Evolutionary conservation across 1,284 basidiomycete species (phyloP).

Genomic region (Trichosporon coremiiforme): DNA sequence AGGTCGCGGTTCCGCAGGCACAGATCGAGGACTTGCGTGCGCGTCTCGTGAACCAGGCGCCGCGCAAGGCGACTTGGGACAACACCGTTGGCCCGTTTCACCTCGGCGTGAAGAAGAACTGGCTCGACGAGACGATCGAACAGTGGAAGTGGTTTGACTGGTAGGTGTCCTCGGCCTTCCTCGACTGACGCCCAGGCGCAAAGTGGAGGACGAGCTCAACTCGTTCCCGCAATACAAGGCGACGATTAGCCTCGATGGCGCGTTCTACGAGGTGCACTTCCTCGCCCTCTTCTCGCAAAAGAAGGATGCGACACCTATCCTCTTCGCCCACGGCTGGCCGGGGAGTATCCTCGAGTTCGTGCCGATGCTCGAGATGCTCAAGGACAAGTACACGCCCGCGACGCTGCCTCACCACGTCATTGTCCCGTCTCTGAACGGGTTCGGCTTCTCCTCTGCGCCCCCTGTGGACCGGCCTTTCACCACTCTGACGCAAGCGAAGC

Average conservation of each 20-base stretch:
- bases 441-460: slow-evolving; percentile 46
- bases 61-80: slow-evolving; percentile 45
- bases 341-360: slow-evolving; percentile 51
- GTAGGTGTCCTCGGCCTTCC: slow-evolving; percentile 25
- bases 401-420: slow-evolving; percentile 43
- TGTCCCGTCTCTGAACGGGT: slow-evolving; percentile 49
- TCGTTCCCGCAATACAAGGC: slow-evolving; percentile 39
- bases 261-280: slow-evolving; percentile 45
- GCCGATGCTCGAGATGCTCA: slow-evolving; percentile 41
- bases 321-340: slow-evolving; percentile 56
- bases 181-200: slow-evolving; percentile 33
- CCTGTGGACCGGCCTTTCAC: slow-evolving; percentile 46
- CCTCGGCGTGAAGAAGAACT: slow-evolving; percentile 37
- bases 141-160: slow-evolving; percentile 42
- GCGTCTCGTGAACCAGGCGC: slow-evolving; percentile 34
- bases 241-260: slow-evolving; percentile 27
- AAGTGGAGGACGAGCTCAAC: slow-evolving; percentile 39
- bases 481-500: slow-evolving; percentile 39
- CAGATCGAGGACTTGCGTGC: slow-evolving; percentile 44
- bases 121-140: slow-evolving; percentile 35
- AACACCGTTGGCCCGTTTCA: slow-evolving; percentile 35
- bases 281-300: slow-evolving; percentile 42
- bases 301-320: slow-evolving; percentile 45
- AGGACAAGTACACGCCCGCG: slow-evolving; percentile 38
- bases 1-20: slow-evolving; percentile 35